Conservation (phyloP, 352 stramenopile genomes). For the Globisporangium alternatum region DNA sequence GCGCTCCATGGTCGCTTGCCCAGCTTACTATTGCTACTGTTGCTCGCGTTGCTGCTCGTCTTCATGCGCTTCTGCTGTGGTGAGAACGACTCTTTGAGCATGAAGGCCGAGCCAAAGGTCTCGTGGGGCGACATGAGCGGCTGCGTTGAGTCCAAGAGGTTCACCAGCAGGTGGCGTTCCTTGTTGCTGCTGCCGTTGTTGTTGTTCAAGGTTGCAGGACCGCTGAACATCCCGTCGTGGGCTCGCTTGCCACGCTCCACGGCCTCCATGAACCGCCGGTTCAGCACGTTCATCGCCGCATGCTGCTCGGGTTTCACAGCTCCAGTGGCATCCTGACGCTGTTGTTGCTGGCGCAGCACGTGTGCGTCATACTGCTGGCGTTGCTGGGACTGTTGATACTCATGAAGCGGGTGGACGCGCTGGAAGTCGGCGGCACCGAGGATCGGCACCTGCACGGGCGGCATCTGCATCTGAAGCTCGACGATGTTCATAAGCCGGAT, state of each 20-base stretch:
- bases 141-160: constrained; percentile 24
- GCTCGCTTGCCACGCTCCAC: constrained; percentile 5
- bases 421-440: not conserved
- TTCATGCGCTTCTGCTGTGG: constrained; percentile 65
- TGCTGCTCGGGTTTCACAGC: not conserved
- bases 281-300: constrained; percentile 17
- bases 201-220: too few relatives aligned
- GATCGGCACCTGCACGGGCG: constrained; percentile 24
- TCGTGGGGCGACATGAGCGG: constrained; percentile 33
- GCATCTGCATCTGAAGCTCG: constrained; percentile 76
- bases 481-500: constrained; percentile 76
- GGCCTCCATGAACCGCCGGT: constrained; percentile 20
- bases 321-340: not conserved
- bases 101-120: not conserved
- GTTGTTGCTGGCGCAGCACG: not conserved
- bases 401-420: not conserved
- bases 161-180: constrained; percentile 32
- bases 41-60: constrained; percentile 6
- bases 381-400: not conserved
- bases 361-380: not conserved
- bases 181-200: not conserved
- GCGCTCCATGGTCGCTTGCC: constrained; percentile 65
- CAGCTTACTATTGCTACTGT: constrained; percentile 31
- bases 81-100: constrained; percentile 40
- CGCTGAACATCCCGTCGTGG: constrained; percentile 10